Percentiles rank a stretch among this genome's conserved stretches.
Evolutionary conservation across 768 basidiomycete genomes (phyloP).

Genomic region (Tylopilus balloui): DNA sequence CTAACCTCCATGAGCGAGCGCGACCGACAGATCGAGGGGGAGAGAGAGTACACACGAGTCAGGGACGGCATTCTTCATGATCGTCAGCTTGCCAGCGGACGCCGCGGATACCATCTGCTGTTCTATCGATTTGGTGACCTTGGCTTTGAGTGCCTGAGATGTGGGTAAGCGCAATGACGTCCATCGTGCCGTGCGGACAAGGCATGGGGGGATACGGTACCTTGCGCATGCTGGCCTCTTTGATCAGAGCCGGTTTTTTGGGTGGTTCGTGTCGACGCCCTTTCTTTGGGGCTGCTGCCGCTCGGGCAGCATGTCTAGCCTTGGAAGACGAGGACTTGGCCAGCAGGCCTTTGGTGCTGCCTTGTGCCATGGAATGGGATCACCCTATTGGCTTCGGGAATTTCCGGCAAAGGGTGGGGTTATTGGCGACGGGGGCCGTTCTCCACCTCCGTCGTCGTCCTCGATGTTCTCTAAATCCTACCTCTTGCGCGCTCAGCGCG

Average conservation of each 20-base stretch:
- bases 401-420: slow-evolving; percentile 19
- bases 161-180: neutral
- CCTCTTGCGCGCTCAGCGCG: slow-evolving; percentile 51
- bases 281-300: slow-evolving; percentile 71
- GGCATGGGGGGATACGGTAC: slow-evolving; percentile 33
- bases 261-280: slow-evolving; percentile 75
- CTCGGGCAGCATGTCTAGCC: slow-evolving; percentile 57
- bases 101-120: slow-evolving; percentile 87
- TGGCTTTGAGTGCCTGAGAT: slow-evolving; percentile 72
- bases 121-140: slow-evolving; percentile 91
- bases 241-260: slow-evolving; percentile 70
- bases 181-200: neutral
- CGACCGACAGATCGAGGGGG: neutral
- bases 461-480: slow-evolving; percentile 44
- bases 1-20: neutral
- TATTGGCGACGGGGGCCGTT: neutral
- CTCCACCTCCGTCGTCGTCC: slow-evolving; percentile 13
- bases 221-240: slow-evolving; percentile 74
- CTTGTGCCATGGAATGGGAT: slow-evolving; percentile 59
- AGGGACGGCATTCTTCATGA: slow-evolving; percentile 69
- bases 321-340: slow-evolving; percentile 43
- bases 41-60: slow-evolving; percentile 22
- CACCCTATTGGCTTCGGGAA: slow-evolving; percentile 14
- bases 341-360: slow-evolving; percentile 75
- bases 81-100: slow-evolving; percentile 83